A percentile compares a stretch with the other conserved stretches of the same genome.
Evolutionary conservation across 345 rosid genomes (phyloP).

Genomic region (Abelmoschus esculentus): DNA sequence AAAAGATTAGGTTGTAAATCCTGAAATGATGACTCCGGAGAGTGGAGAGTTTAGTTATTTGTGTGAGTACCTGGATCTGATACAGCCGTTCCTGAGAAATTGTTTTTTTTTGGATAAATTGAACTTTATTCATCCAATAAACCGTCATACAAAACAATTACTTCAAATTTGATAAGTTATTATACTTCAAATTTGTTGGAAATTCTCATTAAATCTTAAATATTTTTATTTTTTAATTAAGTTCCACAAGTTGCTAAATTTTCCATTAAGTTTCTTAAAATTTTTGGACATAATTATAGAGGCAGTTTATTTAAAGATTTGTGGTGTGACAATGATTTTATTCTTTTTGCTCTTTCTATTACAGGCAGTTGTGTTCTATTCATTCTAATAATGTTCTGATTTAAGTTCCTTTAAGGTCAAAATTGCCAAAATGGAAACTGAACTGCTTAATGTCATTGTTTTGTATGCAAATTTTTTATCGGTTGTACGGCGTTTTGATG

Average conservation of each 20-base stretch:
- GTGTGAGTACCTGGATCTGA: neutral
- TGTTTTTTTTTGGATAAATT: too few relatives aligned
- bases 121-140: too few relatives aligned
- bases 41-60: neutral
- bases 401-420: slow-evolving; percentile 1
- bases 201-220: too few relatives aligned
- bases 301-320: neutral
- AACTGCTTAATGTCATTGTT: neutral
- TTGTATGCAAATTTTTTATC: neutral
- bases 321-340: neutral
- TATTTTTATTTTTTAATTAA: too few relatives aligned
- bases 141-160: too few relatives aligned
- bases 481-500: neutral
- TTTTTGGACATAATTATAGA: neutral
- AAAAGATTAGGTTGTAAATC: neutral
- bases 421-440: neutral
- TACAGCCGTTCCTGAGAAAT: too few relatives aligned
- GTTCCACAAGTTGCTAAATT: too few relatives aligned
- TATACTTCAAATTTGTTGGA: too few relatives aligned
- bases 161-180: too few relatives aligned
- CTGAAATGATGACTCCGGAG: neutral
- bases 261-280: too few relatives aligned
- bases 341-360: neutral
- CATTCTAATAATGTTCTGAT: neutral
- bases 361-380: neutral